Percentiles rank a stretch among this genome's conserved stretches.
These are phyloP conservation scores for Trichoderma atrobrunneum DNA, from an alignment of 2,329 filamentous ascomycete genomes.

Conservation along the genomic window DNA sequence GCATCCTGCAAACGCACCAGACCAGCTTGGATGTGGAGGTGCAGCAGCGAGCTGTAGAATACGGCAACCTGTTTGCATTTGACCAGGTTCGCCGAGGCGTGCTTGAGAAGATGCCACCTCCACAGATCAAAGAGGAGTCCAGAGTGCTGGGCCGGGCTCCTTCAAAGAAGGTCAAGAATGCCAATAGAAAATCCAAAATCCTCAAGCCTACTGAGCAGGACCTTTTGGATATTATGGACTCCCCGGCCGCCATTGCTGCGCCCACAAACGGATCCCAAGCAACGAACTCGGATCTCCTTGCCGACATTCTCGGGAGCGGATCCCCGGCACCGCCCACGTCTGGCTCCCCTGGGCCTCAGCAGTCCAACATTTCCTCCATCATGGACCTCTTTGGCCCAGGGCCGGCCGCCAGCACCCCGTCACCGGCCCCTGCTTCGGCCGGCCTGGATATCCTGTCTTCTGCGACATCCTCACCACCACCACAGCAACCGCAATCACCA, in stretches of 20 bases:
- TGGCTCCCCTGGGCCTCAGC: constrained; percentile 46
- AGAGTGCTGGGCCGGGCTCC: constrained; percentile 80
- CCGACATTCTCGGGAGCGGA: constrained; percentile 82
- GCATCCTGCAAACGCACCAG: constrained; percentile 73
- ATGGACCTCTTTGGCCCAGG: constrained; percentile 78
- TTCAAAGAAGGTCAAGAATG: constrained; percentile 61
- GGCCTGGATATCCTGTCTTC: constrained; percentile 49
- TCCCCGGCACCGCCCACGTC: constrained; percentile 35
- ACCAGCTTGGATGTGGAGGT: constrained; percentile 92
- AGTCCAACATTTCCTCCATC: constrained; percentile 66
- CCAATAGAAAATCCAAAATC: constrained; percentile 72
- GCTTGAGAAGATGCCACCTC: constrained; percentile 94
- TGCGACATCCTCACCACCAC: constrained; percentile 49
- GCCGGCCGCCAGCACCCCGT: constrained; percentile 33
- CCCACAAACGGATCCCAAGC: constrained; percentile 50
- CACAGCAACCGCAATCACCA: constrained; percentile 35
- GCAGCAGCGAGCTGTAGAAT: constrained; percentile 94
- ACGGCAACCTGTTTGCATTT: constrained; percentile 87
- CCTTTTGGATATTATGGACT: constrained; percentile 86
- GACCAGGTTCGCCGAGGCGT: constrained; percentile 86
- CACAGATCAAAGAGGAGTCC: constrained; percentile 94
- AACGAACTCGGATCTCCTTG: constrained; percentile 82
- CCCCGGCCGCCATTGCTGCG: constrained; percentile 56
- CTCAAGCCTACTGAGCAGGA: constrained; percentile 88
- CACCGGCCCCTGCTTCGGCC: constrained; percentile 37